These are phyloP conservation scores for Hyparrhenia diplandra DNA, from an alignment of 176 grass and related monocot species.

Conservation along the genomic window DNA sequence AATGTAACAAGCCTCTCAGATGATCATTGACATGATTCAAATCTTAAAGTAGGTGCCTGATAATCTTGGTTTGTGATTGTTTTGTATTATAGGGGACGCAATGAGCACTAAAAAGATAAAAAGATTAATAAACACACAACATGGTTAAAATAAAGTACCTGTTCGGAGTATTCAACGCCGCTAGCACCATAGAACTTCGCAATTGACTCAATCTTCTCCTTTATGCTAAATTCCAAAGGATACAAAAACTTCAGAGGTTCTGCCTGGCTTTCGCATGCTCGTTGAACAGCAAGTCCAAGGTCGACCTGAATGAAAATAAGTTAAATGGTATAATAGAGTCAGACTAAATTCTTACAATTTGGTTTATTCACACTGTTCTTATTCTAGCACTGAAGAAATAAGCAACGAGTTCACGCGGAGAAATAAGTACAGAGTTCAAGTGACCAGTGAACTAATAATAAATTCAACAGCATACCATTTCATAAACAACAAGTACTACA, in stretches of 20 bases:
- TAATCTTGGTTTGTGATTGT: too few relatives aligned
- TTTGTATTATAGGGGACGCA: too few relatives aligned
- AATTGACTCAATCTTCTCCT: conserved; percentile 95
- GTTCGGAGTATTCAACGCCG: conserved; percentile 84
- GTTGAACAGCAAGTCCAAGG: conserved; percentile 87
- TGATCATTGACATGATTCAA: background rate
- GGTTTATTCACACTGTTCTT: background rate
- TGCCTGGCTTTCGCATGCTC: conserved; percentile 76
- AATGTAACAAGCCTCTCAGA: background rate
- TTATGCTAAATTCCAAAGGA: conserved; percentile 77
- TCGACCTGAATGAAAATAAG: conserved; percentile 68
- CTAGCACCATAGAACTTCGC: conserved; percentile 83
- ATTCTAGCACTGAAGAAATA: background rate
- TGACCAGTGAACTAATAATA: background rate
- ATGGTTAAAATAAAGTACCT: conserved; percentile 36
- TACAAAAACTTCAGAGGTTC: conserved; percentile 80
- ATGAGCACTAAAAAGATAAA: too few relatives aligned
- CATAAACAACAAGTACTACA: background rate
- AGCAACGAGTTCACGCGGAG: background rate
- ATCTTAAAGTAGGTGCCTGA: background rate
- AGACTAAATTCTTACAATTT: background rate
- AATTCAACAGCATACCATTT: background rate
- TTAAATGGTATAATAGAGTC: background rate
- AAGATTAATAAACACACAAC: background rate
- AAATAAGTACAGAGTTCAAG: too few relatives aligned